Conservation (phyloP, 805 yeast genomes). For the Lachancea dasiensis region DNA sequence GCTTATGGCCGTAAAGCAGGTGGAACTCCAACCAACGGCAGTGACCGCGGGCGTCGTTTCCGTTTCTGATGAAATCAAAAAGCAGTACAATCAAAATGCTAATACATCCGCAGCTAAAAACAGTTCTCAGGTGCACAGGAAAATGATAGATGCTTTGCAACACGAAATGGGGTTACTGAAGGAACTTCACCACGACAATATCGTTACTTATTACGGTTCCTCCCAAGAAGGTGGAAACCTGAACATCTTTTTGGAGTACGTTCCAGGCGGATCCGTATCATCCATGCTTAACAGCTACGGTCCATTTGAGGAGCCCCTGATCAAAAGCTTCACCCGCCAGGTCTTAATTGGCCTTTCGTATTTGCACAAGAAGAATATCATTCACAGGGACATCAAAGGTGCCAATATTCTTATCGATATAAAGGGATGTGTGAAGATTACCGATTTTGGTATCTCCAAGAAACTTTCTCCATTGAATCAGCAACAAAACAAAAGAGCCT, state of each 20-base stretch:
- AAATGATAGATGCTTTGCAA: slow-evolving; percentile 74
- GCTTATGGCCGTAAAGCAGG: slow-evolving; percentile 95
- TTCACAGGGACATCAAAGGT: slow-evolving; percentile 85
- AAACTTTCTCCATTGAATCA: slow-evolving; percentile 52
- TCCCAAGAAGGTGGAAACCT: slow-evolving; percentile 63
- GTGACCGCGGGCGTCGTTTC: slow-evolving; percentile 29
- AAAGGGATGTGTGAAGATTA: slow-evolving; percentile 74
- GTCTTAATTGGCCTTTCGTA: slow-evolving; percentile 70
- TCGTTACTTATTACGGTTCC: slow-evolving; percentile 88
- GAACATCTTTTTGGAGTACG: slow-evolving; percentile 77
- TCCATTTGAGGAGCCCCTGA: slow-evolving; percentile 71
- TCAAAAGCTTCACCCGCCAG: slow-evolving; percentile 67
- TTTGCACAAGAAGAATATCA: slow-evolving; percentile 66
- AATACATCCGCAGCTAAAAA: slow-evolving; percentile 19
- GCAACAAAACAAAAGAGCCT: slow-evolving; percentile 52
- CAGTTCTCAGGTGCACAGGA: slow-evolving; percentile 34
- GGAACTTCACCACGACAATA: slow-evolving; percentile 82
- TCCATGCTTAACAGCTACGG: slow-evolving; percentile 67
- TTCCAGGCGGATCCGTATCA: slow-evolving; percentile 68
- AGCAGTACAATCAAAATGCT: slow-evolving; percentile 17
- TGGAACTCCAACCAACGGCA: slow-evolving; percentile 51
- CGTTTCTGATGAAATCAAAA: slow-evolving; percentile 16
- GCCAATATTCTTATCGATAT: slow-evolving; percentile 80
- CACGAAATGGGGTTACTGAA: slow-evolving; percentile 74
- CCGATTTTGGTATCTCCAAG: slow-evolving; percentile 81